Base-by-base conservation (phyloP, 352 stramenopile species). In the Nothophytophthora sp. region DNA sequence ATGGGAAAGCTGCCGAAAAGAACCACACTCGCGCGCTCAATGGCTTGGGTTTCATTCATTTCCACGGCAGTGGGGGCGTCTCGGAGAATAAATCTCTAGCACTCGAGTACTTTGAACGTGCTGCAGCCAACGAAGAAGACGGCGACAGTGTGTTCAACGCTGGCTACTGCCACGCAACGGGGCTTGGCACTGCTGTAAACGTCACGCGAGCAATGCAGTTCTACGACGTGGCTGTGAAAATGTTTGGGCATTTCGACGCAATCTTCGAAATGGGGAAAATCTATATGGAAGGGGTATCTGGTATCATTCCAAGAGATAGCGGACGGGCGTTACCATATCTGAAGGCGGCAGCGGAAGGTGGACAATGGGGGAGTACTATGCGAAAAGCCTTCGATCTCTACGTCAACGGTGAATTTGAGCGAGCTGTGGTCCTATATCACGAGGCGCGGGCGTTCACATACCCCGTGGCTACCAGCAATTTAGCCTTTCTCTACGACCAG, bases 101-200 rank as follows among this genome's bases (percentile, higher is more conserved):
- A 18, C 72, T 96, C 11, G 65, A 77, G 43, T 86, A 85, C 33
- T 97, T 97, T 64, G 73, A 95, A 45, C 64, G 68, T 29, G 86
- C 88, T n/a, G 86, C 88, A 3, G 54, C 52, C 23, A 90, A 91
- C 23, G 42, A 85, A 40, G 70, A 81, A 34, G 88, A 96, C 37
- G 88, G 81, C 0, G 90, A 97, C 54, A 96, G 85, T n/a, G 44
- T 96, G 2, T 97, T 96, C 46, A 97, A 97, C 46, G 80, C 88
- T 1, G 90, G 82, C 0, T 90, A 93, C 58, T 96, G 87, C 43
- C 57, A 95, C 35, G 73, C 77, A 0, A 43, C 68, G 4, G 88
- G 86, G 3, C 63, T 88, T 10, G 88, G 88, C 1, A 83, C 81
- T 2, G 13, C 27, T 3, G 53, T 56, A 2, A 93, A 93, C 35